A percentile compares a stretch with the other conserved stretches of the same genome.
phyloP scores from a whole-genome alignment of 2,329 filamentous ascomycete species.

The Xylaria sp. region DNA sequence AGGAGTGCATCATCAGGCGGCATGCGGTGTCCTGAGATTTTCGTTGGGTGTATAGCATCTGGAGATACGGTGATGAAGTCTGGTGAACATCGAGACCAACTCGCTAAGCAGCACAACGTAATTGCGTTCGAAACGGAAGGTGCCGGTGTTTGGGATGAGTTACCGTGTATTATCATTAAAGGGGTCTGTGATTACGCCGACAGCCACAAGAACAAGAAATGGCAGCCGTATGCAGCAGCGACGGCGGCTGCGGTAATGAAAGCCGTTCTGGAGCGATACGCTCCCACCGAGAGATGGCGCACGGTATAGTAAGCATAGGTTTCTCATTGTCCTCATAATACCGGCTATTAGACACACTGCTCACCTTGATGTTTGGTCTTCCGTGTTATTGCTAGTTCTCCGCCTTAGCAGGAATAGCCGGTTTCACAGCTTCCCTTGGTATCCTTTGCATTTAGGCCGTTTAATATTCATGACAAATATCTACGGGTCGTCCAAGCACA shows the following conservation, averaged over 20 bases:
- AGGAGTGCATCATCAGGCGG: slow-evolving; percentile 16
- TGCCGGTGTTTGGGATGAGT: slow-evolving; percentile 34
- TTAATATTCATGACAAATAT: too few species aligned
- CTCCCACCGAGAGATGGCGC: neutral
- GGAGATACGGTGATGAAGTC: slow-evolving; percentile 50
- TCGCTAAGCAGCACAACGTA: slow-evolving; percentile 36
- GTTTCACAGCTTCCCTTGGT: too few species aligned
- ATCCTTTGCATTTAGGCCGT: too few species aligned
- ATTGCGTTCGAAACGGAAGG: slow-evolving; percentile 46
- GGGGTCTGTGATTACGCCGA: slow-evolving; percentile 22
- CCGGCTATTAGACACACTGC: too few species aligned
- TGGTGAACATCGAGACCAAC: slow-evolving; percentile 43
- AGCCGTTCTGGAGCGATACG: slow-evolving; percentile 10
- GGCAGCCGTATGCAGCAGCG: slow-evolving; percentile 18
- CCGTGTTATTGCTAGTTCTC: too few species aligned
- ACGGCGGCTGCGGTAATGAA: slow-evolving; percentile 16
- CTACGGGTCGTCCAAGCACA: too few species aligned
- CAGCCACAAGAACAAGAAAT: slow-evolving; percentile 24
- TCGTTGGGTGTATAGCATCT: slow-evolving; percentile 47
- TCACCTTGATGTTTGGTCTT: too few species aligned
- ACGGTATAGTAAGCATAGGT: too few species aligned
- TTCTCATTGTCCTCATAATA: too few species aligned
- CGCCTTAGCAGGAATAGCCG: too few species aligned
- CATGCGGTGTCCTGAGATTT: slow-evolving; percentile 34
- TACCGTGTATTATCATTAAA: slow-evolving; percentile 22